A percentile compares a stretch with the other conserved stretches of the same genome.
Evolutionary conservation across 2,329 filamentous ascomycete genomes (phyloP).

Genomic region (Fusarium newnesense): DNA sequence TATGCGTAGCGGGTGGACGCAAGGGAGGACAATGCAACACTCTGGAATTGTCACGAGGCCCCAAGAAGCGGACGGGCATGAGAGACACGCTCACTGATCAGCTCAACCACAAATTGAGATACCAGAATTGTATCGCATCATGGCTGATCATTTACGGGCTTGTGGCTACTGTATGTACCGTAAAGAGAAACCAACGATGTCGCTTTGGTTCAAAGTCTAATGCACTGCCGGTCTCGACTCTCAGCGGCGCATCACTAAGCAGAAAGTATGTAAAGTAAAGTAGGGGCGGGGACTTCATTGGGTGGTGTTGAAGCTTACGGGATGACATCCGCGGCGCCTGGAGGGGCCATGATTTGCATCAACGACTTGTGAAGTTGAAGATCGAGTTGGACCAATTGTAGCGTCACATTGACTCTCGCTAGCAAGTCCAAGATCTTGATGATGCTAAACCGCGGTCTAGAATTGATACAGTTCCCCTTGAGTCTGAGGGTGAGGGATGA

Average conservation of each 20-base stretch:
- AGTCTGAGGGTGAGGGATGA: background rate
- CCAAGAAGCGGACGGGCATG: background rate
- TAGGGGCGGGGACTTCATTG: constrained; percentile 4
- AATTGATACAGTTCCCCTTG: background rate
- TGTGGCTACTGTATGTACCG: background rate
- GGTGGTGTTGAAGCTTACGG: constrained; percentile 28
- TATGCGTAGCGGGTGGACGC: constrained; percentile 31
- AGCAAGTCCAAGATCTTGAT: background rate
- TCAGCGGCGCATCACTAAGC: constrained; percentile 20
- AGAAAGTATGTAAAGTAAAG: background rate
- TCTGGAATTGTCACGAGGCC: constrained; percentile 23
- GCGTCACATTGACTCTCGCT: constrained; percentile 39
- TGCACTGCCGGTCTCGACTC: constrained; percentile 26
- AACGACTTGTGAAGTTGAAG: constrained; percentile 10
- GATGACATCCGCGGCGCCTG: constrained; percentile 39
- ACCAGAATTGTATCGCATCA: constrained; percentile 6
- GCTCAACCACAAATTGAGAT: background rate
- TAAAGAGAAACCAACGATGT: constrained; percentile 31
- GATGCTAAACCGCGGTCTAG: background rate
- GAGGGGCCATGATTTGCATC: constrained; percentile 30
- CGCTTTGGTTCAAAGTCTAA: constrained; percentile 40
- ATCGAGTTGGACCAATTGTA: constrained; percentile 22
- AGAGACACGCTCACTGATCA: background rate
- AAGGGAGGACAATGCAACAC: constrained; percentile 37
- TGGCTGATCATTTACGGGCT: constrained; percentile 1